Percentiles rank a stretch among this genome's conserved stretches.
phyloP scores from a whole-genome alignment of 805 yeast genomes.

The Yarrowia alimentaria region DNA sequence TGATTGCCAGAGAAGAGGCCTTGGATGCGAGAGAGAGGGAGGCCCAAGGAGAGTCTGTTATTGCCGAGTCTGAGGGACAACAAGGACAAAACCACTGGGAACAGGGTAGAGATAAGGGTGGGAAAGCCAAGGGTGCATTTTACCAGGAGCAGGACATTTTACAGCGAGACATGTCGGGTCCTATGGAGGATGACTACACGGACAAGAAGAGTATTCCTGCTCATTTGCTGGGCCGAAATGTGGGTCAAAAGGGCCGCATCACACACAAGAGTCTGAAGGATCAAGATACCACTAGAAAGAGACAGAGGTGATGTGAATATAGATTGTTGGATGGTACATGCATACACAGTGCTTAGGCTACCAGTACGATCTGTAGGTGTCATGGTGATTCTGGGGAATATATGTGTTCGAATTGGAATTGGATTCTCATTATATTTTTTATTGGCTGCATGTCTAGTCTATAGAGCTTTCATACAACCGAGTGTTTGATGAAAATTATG shows the following conservation, averaged over 20 bases:
- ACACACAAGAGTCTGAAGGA: slow-evolving; percentile 36
- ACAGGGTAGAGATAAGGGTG: slow-evolving; percentile 18
- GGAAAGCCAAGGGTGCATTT: slow-evolving; percentile 41
- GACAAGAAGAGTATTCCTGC: slow-evolving; percentile 37
- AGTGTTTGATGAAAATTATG: too few species aligned
- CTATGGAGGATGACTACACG: slow-evolving; percentile 35
- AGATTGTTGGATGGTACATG: too few species aligned
- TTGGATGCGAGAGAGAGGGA: slow-evolving; percentile 39
- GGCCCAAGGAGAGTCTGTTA: too few species aligned
- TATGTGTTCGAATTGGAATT: too few species aligned
- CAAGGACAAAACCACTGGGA: slow-evolving; percentile 32
- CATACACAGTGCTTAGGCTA: too few species aligned
- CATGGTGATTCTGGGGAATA: too few species aligned
- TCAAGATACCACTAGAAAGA: slow-evolving; percentile 37
- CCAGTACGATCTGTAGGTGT: too few species aligned
- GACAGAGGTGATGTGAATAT: slow-evolving; percentile 1
- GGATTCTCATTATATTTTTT: too few species aligned
- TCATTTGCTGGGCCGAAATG: slow-evolving; percentile 36
- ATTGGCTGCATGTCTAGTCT: too few species aligned
- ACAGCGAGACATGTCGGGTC: slow-evolving; percentile 20
- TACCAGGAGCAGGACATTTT: slow-evolving; percentile 39
- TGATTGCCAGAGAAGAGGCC: slow-evolving; percentile 15
- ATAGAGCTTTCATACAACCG: too few species aligned
- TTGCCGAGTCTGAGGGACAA: slow-evolving; percentile 28
- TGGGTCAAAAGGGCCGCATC: slow-evolving; percentile 39